Conservation (phyloP, 208 protist species). For the Acanthamoeba healyi region DNA sequence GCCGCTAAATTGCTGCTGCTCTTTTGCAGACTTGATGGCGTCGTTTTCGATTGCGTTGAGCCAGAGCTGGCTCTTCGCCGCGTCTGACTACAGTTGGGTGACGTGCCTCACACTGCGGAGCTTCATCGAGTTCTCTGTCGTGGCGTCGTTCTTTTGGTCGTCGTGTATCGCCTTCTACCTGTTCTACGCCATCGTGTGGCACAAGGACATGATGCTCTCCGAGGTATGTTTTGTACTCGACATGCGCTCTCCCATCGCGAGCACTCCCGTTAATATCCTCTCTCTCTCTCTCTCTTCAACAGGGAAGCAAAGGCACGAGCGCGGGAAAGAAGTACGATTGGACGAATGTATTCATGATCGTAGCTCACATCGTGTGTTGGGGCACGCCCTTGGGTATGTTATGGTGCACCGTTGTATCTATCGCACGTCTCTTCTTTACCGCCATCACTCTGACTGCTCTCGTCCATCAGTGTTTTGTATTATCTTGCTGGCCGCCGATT, state of each 20-base stretch:
- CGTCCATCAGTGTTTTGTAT: slow-evolving; percentile 48
- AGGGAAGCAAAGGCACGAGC: slow-evolving; percentile 37
- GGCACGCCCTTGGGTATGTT: slow-evolving; percentile 26
- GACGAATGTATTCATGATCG: slow-evolving; percentile 39
- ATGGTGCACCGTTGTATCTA: neutral
- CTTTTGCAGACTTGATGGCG: neutral
- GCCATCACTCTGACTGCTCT: neutral
- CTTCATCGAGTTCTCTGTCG: slow-evolving; percentile 69
- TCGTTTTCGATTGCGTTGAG: slow-evolving; percentile 51
- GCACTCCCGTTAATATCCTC: neutral
- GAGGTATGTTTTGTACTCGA: slow-evolving; percentile 22
- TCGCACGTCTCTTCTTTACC: neutral
- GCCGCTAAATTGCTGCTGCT: neutral
- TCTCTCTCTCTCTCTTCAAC: neutral
- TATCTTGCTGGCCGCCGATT: slow-evolving; percentile 15
- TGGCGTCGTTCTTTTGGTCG: slow-evolving; percentile 63
- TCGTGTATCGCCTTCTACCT: slow-evolving; percentile 70
- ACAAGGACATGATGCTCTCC: slow-evolving; percentile 57
- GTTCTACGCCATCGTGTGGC: slow-evolving; percentile 50
- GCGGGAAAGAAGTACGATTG: slow-evolving; percentile 9
- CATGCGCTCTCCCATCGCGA: neutral
- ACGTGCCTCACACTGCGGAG: slow-evolving; percentile 57
- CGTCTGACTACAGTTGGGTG: neutral
- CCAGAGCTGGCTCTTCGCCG: slow-evolving; percentile 62
- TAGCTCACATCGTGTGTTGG: slow-evolving; percentile 33